A percentile compares a stretch with the other conserved stretches of the same genome.
phyloP scores from a whole-genome alignment of 305 asterid species.

The Fraxinus sp. region DNA sequence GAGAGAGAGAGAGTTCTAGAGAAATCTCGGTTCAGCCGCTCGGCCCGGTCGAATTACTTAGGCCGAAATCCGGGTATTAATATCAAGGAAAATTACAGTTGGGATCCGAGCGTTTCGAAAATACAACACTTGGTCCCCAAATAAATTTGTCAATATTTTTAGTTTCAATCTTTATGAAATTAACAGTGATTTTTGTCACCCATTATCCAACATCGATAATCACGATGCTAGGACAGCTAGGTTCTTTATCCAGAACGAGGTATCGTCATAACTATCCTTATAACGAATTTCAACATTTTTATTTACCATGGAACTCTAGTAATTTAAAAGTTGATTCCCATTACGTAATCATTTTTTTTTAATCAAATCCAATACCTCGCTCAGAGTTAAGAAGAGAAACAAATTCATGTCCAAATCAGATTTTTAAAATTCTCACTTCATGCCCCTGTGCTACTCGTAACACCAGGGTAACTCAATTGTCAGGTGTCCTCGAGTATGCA shows the following conservation, averaged over 20 bases:
- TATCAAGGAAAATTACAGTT: neutral
- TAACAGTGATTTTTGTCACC: neutral
- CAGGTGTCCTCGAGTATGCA: too few species aligned
- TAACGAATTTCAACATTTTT: neutral
- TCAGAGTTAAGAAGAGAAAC: too few species aligned
- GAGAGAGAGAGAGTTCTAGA: neutral
- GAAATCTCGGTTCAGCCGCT: neutral
- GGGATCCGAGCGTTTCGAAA: neutral
- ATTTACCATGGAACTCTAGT: neutral
- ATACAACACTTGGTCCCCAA: neutral
- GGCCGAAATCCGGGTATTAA: neutral
- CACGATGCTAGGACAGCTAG: too few species aligned
- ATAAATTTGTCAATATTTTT: neutral
- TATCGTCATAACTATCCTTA: neutral
- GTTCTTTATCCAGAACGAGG: neutral
- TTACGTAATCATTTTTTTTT: neutral
- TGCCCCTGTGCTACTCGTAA: neutral
- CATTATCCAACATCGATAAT: neutral
- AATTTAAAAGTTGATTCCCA: neutral
- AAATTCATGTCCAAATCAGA: neutral
- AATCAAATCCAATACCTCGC: neutral
- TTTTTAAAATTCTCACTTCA: neutral
- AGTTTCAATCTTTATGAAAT: neutral
- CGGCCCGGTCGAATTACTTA: neutral
- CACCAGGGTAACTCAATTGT: neutral